These are phyloP conservation scores for Amphibolis antarctica DNA, from an alignment of 106 monocot genomes.

Conservation along the genomic window DNA sequence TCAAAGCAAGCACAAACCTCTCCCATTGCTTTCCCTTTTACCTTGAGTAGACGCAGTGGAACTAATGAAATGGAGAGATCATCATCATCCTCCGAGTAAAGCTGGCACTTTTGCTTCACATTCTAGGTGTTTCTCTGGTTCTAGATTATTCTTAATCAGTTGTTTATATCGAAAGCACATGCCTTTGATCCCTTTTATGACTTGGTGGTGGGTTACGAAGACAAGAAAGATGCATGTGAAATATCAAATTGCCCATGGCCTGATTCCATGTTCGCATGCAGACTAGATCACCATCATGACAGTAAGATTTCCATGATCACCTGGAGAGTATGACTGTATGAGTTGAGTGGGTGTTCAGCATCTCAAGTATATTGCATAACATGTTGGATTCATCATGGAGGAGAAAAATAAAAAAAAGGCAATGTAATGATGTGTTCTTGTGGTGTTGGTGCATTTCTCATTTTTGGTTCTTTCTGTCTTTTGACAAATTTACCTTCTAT, in stretches of 20 bases:
- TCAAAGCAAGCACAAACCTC: not conserved
- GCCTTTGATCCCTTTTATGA: not conserved
- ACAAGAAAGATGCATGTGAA: not conserved
- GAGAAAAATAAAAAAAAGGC: too few relatives aligned
- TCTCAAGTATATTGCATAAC: not conserved
- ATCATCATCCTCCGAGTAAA: conserved; percentile 3
- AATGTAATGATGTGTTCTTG: too few relatives aligned
- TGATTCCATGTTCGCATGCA: not conserved
- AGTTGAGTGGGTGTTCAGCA: not conserved
- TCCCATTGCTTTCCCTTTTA: not conserved
- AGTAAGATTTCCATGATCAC: conserved; percentile 3
- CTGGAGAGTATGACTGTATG: not conserved
- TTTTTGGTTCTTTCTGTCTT: too few relatives aligned
- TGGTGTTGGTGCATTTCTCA: too few relatives aligned
- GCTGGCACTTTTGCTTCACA: not conserved
- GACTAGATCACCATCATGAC: not conserved
- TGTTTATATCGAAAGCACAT: not conserved
- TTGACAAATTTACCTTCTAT: too few relatives aligned
- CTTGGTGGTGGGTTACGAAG: not conserved
- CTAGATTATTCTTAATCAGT: not conserved
- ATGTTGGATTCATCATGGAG: not conserved
- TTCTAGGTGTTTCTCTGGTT: not conserved
- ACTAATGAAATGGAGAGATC: not conserved
- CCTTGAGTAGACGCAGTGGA: not conserved
- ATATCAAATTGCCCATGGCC: not conserved